Percentiles rank a stretch among this genome's conserved stretches.
These are phyloP conservation scores for Malassezia japonica DNA, from an alignment of 1,284 basidiomycete genomes.

Conservation along the genomic window DNA sequence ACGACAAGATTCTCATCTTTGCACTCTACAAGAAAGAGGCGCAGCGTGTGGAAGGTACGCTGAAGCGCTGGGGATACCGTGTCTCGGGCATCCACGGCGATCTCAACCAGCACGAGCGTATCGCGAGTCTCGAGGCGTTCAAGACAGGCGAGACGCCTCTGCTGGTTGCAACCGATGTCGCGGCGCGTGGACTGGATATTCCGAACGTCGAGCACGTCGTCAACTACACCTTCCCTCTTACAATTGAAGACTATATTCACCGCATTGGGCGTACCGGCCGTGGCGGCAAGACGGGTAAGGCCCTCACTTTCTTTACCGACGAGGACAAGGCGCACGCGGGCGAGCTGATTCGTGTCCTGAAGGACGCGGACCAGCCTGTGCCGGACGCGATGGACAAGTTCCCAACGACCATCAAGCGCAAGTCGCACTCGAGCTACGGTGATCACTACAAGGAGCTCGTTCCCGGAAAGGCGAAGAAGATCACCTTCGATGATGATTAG, in stretches of 20 bases:
- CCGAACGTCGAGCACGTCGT: conserved; percentile 71
- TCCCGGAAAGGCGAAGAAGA: conserved; percentile 62
- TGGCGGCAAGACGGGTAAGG: conserved; percentile 79
- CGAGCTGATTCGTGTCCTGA: conserved; percentile 80
- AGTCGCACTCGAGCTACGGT: conserved; percentile 62
- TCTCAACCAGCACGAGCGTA: conserved; percentile 73
- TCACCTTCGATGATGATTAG: conserved; percentile 34
- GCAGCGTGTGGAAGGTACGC: conserved; percentile 71
- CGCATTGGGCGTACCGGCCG: conserved; percentile 92
- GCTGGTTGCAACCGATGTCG: conserved; percentile 94
- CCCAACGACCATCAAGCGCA: conserved; percentile 91
- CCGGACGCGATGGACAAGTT: conserved; percentile 74
- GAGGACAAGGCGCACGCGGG: conserved; percentile 67
- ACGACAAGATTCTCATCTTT: conserved; percentile 77
- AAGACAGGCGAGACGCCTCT: conserved; percentile 73
- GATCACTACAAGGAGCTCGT: conserved; percentile 51
- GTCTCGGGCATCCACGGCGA: conserved; percentile 90
- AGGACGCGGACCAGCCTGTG: conserved; percentile 68
- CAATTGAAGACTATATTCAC: conserved; percentile 71
- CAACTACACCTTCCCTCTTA: conserved; percentile 81
- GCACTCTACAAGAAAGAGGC: conserved; percentile 87
- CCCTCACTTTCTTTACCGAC: conserved; percentile 82
- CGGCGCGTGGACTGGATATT: conserved; percentile 91
- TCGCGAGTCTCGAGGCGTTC: conserved; percentile 79
- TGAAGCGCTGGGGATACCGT: conserved; percentile 67